Conservation (phyloP, 331 rosid genomes). For the Telfairia occidentalis region DNA sequence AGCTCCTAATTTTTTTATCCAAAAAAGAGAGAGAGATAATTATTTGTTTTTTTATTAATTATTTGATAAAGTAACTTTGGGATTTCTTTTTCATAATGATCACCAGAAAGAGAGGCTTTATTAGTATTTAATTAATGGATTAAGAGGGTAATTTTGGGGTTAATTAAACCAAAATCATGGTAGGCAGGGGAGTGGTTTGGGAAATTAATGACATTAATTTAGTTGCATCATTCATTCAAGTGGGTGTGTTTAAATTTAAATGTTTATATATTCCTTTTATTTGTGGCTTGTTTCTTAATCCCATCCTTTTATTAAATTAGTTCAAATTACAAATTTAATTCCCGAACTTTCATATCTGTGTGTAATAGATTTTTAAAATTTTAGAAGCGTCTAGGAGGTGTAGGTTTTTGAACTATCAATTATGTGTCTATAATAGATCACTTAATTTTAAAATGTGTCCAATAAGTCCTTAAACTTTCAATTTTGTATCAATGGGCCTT, state of each 20-base stretch:
- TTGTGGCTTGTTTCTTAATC: not conserved
- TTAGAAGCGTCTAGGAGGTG: too few relatives aligned
- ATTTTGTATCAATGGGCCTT: too few relatives aligned
- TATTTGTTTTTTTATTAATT: too few relatives aligned
- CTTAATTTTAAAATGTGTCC: too few relatives aligned
- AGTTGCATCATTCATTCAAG: slow-evolving; percentile 2
- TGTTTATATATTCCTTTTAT: not conserved
- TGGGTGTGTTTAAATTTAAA: not conserved
- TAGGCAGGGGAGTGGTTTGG: not conserved
- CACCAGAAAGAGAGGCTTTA: not conserved
- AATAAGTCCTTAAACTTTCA: too few relatives aligned
- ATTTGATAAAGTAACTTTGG: not conserved
- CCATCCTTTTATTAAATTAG: too few relatives aligned
- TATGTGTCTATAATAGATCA: too few relatives aligned
- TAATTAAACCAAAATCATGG: not conserved
- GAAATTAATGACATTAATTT: not conserved
- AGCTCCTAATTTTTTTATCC: slow-evolving; percentile 39
- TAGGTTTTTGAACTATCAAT: too few relatives aligned
- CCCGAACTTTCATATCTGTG: too few relatives aligned
- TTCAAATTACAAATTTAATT: too few relatives aligned
- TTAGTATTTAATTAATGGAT: not conserved
- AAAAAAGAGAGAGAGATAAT: not conserved
- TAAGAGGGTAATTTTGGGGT: not conserved
- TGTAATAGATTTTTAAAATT: too few relatives aligned
- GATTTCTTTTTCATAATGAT: not conserved